Base-by-base conservation (phyloP, 768 basidiomycete genomes). In the Mycena vulgaris region DNA sequence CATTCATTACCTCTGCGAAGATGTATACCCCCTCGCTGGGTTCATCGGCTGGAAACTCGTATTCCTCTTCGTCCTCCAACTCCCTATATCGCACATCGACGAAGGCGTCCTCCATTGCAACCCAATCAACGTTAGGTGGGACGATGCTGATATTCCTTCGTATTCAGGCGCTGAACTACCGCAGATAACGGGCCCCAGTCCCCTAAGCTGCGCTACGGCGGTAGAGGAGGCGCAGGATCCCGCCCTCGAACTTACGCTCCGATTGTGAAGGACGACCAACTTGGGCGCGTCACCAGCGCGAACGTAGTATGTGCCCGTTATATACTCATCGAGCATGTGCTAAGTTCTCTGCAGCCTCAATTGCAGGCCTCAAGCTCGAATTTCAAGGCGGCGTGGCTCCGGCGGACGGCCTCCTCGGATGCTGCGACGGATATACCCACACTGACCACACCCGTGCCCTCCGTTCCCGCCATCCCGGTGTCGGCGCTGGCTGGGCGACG, bases 151-250 rank as follows among this genome's bases (percentile, higher is more conserved):
- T 17, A 33, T 3, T 16, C 64, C 30, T n/a, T 40, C 35, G 5
- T 5, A 11, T 10, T 13, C 42, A 19, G 8, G 1, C 23, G 21
- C 49, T 27, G 17, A 63, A 2, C 16, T 13, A 8, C 23, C 16
- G 17, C 49, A 52, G 51, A 51, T 39, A 11, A 8, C 48, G 28
- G 27, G n/a, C n/a, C n/a, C n/a, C n/a, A n/a, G n/a, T n/a, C n/a
- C 5, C n/a, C 35, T 6, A 68, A 63, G 17, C 11, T 68, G 25
- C 67, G 67, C n/a, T 68, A 62, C 19, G 59, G 60, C 23, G 67
- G 67, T 25, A 30, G 67, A 17, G 67, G 67, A 7, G 67, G 67
- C 16, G 67, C 67, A 10, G 60, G 60, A 5, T 68, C 67, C 19
- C 52, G 67, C n/a, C 14, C 53, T 4, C 42, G 67, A 30, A 3